Evolutionary conservation across 208 protist genomes (phyloP).

Genomic region (Acanthamoeba divionensis): DNA sequence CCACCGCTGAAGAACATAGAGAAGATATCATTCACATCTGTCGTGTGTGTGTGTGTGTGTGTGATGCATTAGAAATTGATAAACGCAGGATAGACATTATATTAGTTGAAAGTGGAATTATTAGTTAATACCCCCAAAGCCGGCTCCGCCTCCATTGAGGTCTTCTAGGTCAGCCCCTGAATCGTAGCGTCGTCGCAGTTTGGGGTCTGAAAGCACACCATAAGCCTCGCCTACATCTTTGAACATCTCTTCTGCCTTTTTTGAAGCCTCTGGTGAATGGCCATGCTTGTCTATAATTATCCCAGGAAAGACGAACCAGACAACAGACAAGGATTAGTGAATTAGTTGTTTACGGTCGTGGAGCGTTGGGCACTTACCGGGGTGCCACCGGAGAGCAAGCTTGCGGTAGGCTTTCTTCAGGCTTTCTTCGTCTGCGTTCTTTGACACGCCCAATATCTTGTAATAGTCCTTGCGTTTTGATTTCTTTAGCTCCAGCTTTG

Average conservation of each 20-base stretch:
- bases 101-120: too few relatives aligned
- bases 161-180: slow-evolving; percentile 58
- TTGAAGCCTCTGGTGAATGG: not conserved
- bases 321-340: not conserved
- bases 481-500: slow-evolving; percentile 75
- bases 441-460: slow-evolving; percentile 73
- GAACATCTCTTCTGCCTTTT: slow-evolving; percentile 69
- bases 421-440: slow-evolving; percentile 68
- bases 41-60: too few relatives aligned
- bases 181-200: slow-evolving; percentile 65
- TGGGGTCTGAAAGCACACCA: slow-evolving; percentile 62
- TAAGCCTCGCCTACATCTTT: slow-evolving; percentile 76
- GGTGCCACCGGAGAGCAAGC: slow-evolving; percentile 78
- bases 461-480: slow-evolving; percentile 77
- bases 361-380: slow-evolving; percentile 62
- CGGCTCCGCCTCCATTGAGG: slow-evolving; percentile 37
- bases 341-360: too few relatives aligned
- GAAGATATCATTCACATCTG: slow-evolving; percentile 33
- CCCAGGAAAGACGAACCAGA: not conserved
- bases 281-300: not conserved
- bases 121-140: slow-evolving; percentile 43
- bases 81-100: too few relatives aligned
- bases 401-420: slow-evolving; percentile 84
- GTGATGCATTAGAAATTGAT: not conserved
- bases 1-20: slow-evolving; percentile 55